phyloP scores from a whole-genome alignment of 2,329 filamentous ascomycete genomes.

The Fusarium paranaense region DNA sequence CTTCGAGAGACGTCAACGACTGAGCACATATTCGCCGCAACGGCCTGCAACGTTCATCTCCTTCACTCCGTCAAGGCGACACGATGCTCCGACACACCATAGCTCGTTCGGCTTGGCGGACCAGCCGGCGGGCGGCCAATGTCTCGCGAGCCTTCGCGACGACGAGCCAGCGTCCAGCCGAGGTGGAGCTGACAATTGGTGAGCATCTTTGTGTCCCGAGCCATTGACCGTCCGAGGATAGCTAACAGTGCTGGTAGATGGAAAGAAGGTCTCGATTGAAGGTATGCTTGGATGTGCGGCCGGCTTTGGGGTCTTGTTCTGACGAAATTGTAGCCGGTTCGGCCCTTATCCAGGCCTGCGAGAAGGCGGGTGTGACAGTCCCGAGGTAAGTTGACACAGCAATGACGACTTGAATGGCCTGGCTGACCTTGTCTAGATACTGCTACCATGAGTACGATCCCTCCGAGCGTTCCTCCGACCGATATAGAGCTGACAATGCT shows the following conservation, averaged over 20 bases:
- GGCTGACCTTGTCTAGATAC: conserved; percentile 73
- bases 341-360: conserved; percentile 97
- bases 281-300: conserved; percentile 65
- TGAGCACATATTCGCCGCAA: conserved; percentile 53
- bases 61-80: conserved; percentile 66
- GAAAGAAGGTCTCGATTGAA: conserved; percentile 98
- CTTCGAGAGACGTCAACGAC: conserved; percentile 55
- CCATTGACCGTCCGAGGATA: conserved; percentile 45
- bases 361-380: conserved; percentile 92
- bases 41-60: conserved; percentile 52
- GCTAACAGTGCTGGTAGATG: conserved; percentile 72
- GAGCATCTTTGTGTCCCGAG: conserved; percentile 45
- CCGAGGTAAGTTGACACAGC: conserved; percentile 72
- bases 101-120: conserved; percentile 76
- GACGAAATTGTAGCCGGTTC: conserved; percentile 79
- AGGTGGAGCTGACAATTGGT: conserved; percentile 98
- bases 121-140: conserved; percentile 67
- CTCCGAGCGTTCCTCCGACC: conserved; percentile 41
- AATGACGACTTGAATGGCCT: conserved; percentile 36
- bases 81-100: conserved; percentile 77
- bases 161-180: conserved; percentile 81
- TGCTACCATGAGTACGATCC: conserved; percentile 93
- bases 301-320: conserved; percentile 44
- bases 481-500: conserved; percentile 55
- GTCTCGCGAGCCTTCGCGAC: conserved; percentile 85